Conservation (phyloP, 495 filamentous ascomycete species). For the Podospora appendiculata region DNA sequence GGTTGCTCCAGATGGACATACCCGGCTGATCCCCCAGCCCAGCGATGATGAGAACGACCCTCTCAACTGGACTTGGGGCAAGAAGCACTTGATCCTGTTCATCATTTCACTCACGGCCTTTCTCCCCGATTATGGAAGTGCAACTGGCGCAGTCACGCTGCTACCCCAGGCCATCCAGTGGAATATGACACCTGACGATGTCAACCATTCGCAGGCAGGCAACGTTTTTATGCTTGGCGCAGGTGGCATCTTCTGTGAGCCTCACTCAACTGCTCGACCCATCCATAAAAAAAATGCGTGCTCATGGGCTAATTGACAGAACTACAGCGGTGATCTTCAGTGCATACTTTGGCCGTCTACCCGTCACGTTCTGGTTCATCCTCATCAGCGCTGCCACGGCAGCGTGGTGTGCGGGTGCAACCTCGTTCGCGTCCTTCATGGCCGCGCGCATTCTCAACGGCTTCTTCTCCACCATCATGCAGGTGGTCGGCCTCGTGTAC, state of each 20-base stretch:
- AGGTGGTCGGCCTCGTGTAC: conserved; percentile 50
- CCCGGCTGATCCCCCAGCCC: conserved; percentile 54
- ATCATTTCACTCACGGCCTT: conserved; percentile 47
- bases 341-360: conserved; percentile 53
- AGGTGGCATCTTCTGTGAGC: conserved; percentile 42
- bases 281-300: too few species aligned
- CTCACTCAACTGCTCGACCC: too few species aligned
- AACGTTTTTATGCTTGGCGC: conserved; percentile 53
- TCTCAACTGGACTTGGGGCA: conserved; percentile 47
- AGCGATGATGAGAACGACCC: conserved; percentile 49
- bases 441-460: conserved; percentile 54
- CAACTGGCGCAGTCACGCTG: conserved; percentile 46
- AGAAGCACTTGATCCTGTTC: conserved; percentile 48
- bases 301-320: too few species aligned
- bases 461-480: conserved; percentile 51
- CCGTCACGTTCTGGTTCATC: conserved; percentile 52
- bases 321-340: conserved; percentile 40
- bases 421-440: conserved; percentile 47
- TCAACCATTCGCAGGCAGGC: conserved; percentile 49
- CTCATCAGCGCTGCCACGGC: conserved; percentile 41
- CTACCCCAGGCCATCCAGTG: conserved; percentile 48
- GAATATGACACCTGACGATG: conserved; percentile 37
- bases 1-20: conserved; percentile 35
- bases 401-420: conserved; percentile 46
- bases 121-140: conserved; percentile 50